These are phyloP conservation scores for Lavandula angustifolia DNA, from an alignment of 257 asterid species.

Conservation along the genomic window DNA sequence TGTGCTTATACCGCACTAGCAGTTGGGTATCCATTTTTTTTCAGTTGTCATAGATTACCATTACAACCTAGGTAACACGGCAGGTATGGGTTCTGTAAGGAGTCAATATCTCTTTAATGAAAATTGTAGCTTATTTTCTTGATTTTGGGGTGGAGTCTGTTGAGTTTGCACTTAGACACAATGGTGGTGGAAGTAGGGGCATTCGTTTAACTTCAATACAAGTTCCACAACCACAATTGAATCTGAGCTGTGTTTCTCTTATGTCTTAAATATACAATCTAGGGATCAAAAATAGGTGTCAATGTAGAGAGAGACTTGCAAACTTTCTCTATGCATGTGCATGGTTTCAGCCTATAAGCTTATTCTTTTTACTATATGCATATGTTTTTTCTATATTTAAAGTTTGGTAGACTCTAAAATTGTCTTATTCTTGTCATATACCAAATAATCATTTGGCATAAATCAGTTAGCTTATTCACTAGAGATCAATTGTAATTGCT, in stretches of 20 bases:
- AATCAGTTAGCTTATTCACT: slow-evolving; percentile 1
- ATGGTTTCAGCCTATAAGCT: slow-evolving; percentile 18
- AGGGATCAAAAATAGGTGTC: not conserved
- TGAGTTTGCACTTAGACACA: slow-evolving; percentile 13
- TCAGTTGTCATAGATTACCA: slow-evolving; percentile 9
- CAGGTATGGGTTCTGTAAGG: slow-evolving; percentile 22
- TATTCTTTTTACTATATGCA: not conserved
- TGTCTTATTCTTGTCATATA: slow-evolving; percentile 11
- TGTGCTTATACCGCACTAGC: slow-evolving; percentile 10
- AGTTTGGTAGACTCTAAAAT: slow-evolving; percentile 4
- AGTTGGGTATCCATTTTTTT: slow-evolving; percentile 14
- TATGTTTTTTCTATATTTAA: not conserved
- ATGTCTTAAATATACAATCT: slow-evolving; percentile 21
- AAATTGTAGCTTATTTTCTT: slow-evolving; percentile 10
- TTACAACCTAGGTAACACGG: not conserved
- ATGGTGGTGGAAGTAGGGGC: slow-evolving; percentile 25
- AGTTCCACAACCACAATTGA: slow-evolving; percentile 20
- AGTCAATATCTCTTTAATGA: slow-evolving; percentile 14
- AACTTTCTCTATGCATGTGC: not conserved
- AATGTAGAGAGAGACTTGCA: slow-evolving; percentile 2
- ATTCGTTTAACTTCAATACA: slow-evolving; percentile 11
- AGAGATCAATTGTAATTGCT: slow-evolving; percentile 18
- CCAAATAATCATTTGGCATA: not conserved
- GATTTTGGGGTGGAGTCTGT: slow-evolving; percentile 13
- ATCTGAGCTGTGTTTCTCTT: slow-evolving; percentile 1